phyloP scores from a whole-genome alignment of 805 yeast genomes.

The Wickerhamomyces chaumierensis region DNA sequence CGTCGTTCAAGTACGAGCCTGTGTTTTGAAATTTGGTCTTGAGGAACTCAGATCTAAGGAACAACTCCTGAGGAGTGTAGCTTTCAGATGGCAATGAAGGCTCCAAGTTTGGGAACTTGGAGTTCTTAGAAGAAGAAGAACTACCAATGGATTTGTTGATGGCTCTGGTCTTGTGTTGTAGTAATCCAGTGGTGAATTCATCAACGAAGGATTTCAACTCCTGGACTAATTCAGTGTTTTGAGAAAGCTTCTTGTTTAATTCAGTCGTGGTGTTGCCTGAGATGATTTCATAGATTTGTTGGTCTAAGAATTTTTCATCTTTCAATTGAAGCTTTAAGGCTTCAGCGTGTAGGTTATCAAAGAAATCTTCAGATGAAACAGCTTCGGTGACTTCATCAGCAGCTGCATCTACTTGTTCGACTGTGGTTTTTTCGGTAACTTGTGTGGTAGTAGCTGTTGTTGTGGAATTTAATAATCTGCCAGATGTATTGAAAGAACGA shows the following conservation, averaged over 20 bases:
- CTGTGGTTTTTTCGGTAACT: background rate
- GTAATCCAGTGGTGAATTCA: slow-evolving; percentile 12
- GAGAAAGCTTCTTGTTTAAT: slow-evolving; percentile 8
- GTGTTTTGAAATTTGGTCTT: slow-evolving; percentile 38
- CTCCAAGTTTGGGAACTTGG: slow-evolving; percentile 47
- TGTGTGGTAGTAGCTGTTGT: background rate
- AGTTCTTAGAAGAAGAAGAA: slow-evolving; percentile 1
- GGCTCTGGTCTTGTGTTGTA: slow-evolving; percentile 8
- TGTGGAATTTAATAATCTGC: background rate
- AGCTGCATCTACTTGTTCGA: background rate
- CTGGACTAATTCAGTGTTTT: slow-evolving; percentile 11
- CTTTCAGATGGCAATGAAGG: slow-evolving; percentile 52
- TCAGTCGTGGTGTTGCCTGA: slow-evolving; percentile 12
- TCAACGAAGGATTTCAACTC: slow-evolving; percentile 13
- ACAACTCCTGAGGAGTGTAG: slow-evolving; percentile 69
- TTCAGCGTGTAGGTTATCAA: slow-evolving; percentile 8
- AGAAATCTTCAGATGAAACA: slow-evolving; percentile 9
- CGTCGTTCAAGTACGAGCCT: slow-evolving; percentile 53
- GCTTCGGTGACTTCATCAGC: background rate
- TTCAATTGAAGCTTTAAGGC: slow-evolving; percentile 9
- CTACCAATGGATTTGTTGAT: background rate
- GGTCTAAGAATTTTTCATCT: slow-evolving; percentile 12
- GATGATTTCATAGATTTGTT: slow-evolving; percentile 12
- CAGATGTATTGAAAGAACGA: background rate
- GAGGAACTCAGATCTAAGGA: slow-evolving; percentile 61